Conservation (phyloP, 768 basidiomycete genomes). For the Auriscalpium microsporum region DNA sequence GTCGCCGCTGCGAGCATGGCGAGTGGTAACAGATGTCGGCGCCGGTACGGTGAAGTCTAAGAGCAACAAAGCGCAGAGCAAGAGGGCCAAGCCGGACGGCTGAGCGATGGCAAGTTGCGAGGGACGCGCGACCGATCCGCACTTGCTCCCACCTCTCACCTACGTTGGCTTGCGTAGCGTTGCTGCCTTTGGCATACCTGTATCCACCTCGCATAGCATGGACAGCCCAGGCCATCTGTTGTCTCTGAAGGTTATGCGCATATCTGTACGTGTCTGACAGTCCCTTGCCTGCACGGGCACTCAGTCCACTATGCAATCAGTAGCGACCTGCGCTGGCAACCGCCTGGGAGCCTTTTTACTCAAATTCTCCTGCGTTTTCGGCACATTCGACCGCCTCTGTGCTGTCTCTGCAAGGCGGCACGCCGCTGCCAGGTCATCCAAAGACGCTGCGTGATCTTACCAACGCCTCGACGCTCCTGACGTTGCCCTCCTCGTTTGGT, state of each 20-base stretch:
- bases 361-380: conserved; percentile 72
- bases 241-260: conserved; percentile 81
- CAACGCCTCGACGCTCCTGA: conserved; percentile 69
- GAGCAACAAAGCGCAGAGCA: too few species aligned
- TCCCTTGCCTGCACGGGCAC: conserved; percentile 2
- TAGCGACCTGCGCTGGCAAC: conserved; percentile 68
- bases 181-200: too few species aligned
- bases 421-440: conserved; percentile 65
- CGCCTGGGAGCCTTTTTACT: conserved; percentile 84
- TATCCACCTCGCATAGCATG: conserved; percentile 10
- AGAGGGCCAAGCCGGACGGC: too few species aligned
- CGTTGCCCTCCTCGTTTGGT: conserved; percentile 77
- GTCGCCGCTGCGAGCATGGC: conserved; percentile 74
- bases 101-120: too few species aligned
- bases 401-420: conserved; percentile 63
- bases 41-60: background rate
- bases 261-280: conserved; percentile 54
- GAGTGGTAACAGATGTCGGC: background rate
- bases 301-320: conserved; percentile 10
- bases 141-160: background rate
- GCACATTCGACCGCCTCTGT: conserved; percentile 74
- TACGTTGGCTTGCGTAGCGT: background rate
- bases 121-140: too few species aligned
- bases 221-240: conserved; percentile 60
- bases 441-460: conserved; percentile 81